These are phyloP conservation scores for Talaromyces pinophilus DNA, from an alignment of 2,329 filamentous ascomycete genomes.

Conservation along the genomic window DNA sequence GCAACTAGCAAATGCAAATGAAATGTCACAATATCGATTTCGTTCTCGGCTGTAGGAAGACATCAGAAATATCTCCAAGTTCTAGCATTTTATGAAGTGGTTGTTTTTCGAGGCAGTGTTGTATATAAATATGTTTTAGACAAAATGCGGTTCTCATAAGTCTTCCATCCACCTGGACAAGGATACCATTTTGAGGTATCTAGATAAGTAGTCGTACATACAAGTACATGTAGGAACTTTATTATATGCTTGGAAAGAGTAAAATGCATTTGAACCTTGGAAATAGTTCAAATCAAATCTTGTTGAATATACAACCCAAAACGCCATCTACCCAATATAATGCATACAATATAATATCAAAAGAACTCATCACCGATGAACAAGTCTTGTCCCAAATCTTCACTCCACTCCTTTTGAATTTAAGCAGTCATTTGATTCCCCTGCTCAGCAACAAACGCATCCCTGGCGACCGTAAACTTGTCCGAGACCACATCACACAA, in stretches of 20 bases:
- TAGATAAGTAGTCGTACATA: background rate
- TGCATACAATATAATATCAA: slow-evolving; percentile 7
- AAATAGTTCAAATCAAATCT: background rate
- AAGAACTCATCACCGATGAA: background rate
- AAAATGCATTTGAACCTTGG: background rate
- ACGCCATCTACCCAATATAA: slow-evolving; percentile 13
- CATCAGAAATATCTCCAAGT: slow-evolving; percentile 21
- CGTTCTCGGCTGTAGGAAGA: slow-evolving; percentile 21
- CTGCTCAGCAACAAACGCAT: slow-evolving; percentile 56
- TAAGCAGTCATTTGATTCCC: slow-evolving; percentile 38
- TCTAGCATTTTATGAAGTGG: slow-evolving; percentile 21
- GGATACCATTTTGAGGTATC: background rate
- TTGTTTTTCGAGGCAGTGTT: slow-evolving; percentile 11
- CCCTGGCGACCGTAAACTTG: slow-evolving; percentile 72
- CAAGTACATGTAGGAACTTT: background rate
- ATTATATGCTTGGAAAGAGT: background rate
- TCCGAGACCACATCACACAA: slow-evolving; percentile 92
- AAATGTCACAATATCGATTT: slow-evolving; percentile 23
- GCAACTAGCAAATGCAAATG: slow-evolving; percentile 36
- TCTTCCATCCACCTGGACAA: background rate
- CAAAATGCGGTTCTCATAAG: slow-evolving; percentile 5
- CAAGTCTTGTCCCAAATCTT: background rate
- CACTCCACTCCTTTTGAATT: background rate
- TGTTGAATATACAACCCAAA: slow-evolving; percentile 8
- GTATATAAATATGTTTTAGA: slow-evolving; percentile 18